A percentile compares a stretch with the other conserved stretches of the same genome.
Conservation (phyloP, 257 asterid genomes). For the Ilex aquifolium region DNA sequence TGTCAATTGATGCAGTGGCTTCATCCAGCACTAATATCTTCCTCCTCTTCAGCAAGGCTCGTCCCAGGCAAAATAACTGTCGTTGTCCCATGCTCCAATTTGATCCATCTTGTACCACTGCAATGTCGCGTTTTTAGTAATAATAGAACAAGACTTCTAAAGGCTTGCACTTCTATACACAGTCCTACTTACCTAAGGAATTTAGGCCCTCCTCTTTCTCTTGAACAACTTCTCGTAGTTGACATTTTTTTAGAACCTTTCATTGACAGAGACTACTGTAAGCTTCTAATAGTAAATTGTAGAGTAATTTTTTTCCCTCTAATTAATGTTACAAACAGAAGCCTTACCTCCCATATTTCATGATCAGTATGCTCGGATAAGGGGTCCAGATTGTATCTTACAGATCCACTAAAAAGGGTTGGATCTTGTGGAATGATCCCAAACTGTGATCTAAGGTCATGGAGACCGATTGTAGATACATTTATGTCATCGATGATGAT, state of each 20-base stretch:
- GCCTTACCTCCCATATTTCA: constrained; percentile 29
- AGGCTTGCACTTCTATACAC: no score
- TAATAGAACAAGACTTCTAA: no score
- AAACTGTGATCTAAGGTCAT: constrained; percentile 23
- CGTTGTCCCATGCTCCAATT: constrained; percentile 46
- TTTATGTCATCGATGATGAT: constrained; percentile 21
- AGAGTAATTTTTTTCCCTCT: not conserved
- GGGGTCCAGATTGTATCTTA: constrained; percentile 30
- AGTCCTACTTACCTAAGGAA: constrained; percentile 22
- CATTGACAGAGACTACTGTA: not conserved
- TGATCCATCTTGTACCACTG: constrained; percentile 30
- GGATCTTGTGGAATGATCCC: constrained; percentile 36
- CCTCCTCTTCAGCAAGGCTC: constrained; percentile 27
- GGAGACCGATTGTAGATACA: constrained; percentile 20
- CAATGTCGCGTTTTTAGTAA: not conserved
- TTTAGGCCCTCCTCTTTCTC: constrained; percentile 23
- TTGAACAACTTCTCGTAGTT: constrained; percentile 24
- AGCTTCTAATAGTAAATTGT: no score
- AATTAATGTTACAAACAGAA: not conserved
- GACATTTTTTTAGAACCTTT: constrained; percentile 27
- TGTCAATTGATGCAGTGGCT: constrained; percentile 42
- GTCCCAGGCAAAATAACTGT: constrained; percentile 31
- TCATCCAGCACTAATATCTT: constrained; percentile 33
- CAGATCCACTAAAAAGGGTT: constrained; percentile 22
- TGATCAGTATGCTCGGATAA: constrained; percentile 24